Evolutionary conservation across 148 eudicot genomes (phyloP).

Genomic region (Rhododendron simsii): DNA sequence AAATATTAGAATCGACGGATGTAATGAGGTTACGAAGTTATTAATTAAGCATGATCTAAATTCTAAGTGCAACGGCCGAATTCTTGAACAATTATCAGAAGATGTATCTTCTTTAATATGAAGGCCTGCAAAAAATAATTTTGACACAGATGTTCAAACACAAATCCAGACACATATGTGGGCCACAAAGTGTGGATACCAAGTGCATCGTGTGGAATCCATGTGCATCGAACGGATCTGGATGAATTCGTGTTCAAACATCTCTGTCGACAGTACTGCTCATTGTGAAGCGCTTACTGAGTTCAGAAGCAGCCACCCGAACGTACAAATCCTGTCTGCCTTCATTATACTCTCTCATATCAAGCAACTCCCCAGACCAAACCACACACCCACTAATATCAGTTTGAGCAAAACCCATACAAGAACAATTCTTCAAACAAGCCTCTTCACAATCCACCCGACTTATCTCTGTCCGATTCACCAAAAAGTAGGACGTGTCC

Average conservation of each 20-base stretch:
- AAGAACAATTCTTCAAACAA: constrained; percentile 24
- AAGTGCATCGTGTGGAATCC: background rate
- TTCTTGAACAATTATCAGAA: background rate
- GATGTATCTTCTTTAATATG: background rate
- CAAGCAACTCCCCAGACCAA: constrained; percentile 22
- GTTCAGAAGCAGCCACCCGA: constrained; percentile 21
- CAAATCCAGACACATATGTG: background rate
- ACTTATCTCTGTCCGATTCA: background rate
- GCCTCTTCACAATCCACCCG: constrained; percentile 7
- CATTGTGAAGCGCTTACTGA: constrained; percentile 3
- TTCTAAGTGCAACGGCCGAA: background rate
- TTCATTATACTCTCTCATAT: constrained; percentile 11
- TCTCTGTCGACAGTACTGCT: background rate
- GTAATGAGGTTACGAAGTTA: background rate
- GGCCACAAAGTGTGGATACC: background rate
- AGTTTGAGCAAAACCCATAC: constrained; percentile 23
- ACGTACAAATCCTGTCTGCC: constrained; percentile 21
- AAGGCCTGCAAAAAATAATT: no score
- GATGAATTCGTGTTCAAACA: background rate
- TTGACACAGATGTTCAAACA: background rate
- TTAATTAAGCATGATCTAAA: no score
- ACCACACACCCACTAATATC: constrained; percentile 17
- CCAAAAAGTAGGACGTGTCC: constrained; percentile 2
- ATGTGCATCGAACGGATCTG: background rate
- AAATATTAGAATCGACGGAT: background rate